These are phyloP conservation scores for Xerocomus brunneocitrinus DNA, from an alignment of 768 basidiomycete species.

Conservation along the genomic window DNA sequence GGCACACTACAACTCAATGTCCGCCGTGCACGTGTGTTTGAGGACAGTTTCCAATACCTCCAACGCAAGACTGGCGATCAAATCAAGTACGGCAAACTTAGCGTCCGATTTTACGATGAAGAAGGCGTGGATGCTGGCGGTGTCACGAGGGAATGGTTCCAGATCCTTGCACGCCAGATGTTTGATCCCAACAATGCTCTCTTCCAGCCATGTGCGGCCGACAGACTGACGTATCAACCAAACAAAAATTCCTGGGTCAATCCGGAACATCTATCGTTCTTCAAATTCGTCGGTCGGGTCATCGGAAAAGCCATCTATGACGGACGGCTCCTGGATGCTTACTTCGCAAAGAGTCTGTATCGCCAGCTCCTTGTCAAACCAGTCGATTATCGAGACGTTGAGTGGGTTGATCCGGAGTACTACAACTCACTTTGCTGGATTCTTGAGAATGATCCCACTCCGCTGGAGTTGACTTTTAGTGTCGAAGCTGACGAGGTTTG, in stretches of 20 bases:
- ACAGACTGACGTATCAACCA: constrained; percentile 92
- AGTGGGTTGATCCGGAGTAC: constrained; percentile 98
- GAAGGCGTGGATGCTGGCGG: constrained; percentile 99
- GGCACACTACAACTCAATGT: constrained; percentile 84
- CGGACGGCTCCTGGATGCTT: constrained; percentile 91
- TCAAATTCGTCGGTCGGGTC: constrained; percentile 97
- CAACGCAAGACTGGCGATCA: constrained; percentile 90
- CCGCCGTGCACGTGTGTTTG: constrained; percentile 87
- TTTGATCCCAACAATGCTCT: constrained; percentile 98
- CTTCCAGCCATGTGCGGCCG: constrained; percentile 97
- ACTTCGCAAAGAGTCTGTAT: constrained; percentile 96
- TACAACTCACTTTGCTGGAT: constrained; percentile 99
- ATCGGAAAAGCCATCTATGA: constrained; percentile 99
- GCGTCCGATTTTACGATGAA: constrained; percentile 92
- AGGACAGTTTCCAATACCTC: constrained; percentile 93
- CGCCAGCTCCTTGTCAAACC: constrained; percentile 91
- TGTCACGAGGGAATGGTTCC: constrained; percentile 98
- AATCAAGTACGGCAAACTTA: constrained; percentile 97
- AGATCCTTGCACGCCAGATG: constrained; percentile 96
- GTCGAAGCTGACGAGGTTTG: constrained; percentile 89
- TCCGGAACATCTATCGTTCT: constrained; percentile 93
- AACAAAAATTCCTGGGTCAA: constrained; percentile 93
- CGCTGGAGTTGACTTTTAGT: constrained; percentile 87
- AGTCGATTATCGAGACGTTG: constrained; percentile 93
- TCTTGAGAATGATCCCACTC: constrained; percentile 88